Conservation (phyloP, 23 red algal species). For the Chondrus crispus region DNA sequence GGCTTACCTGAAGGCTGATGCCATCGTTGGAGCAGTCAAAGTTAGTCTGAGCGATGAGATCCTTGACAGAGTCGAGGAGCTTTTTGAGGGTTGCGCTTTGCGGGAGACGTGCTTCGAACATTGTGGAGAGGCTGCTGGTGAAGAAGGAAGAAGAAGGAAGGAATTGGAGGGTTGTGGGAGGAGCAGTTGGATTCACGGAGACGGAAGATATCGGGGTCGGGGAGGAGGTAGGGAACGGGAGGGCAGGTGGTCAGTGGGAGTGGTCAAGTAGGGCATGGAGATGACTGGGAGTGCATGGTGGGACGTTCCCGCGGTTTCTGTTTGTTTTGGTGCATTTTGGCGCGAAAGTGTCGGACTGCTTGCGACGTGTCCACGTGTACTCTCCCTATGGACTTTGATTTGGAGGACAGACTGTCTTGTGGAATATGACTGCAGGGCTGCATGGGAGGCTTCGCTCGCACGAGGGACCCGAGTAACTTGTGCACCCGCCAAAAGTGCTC, state of each 20-base stretch:
- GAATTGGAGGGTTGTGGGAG: background rate
- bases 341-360: background rate
- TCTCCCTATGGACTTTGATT: no score
- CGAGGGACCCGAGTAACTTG: no score
- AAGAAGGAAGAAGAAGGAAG: background rate
- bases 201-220: background rate
- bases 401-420: no score
- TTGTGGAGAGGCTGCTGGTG: background rate
- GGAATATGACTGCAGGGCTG: no score
- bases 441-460: no score
- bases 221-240: background rate
- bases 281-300: background rate
- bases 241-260: background rate
- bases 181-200: background rate
- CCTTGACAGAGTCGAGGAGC: slow-evolving; percentile 91
- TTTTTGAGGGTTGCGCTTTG: slow-evolving; percentile 76
- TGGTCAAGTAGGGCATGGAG: background rate
- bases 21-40: slow-evolving; percentile 92
- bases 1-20: slow-evolving; percentile 57
- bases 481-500: no score
- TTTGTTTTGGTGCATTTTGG: background rate
- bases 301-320: background rate
- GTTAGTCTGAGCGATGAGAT: slow-evolving; percentile 89
- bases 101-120: slow-evolving; percentile 90
- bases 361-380: no score